A percentile compares a stretch with the other conserved stretches of the same genome.
phyloP scores from a whole-genome alignment of 352 stramenopile species.

The Phytophthora foliorum region DNA sequence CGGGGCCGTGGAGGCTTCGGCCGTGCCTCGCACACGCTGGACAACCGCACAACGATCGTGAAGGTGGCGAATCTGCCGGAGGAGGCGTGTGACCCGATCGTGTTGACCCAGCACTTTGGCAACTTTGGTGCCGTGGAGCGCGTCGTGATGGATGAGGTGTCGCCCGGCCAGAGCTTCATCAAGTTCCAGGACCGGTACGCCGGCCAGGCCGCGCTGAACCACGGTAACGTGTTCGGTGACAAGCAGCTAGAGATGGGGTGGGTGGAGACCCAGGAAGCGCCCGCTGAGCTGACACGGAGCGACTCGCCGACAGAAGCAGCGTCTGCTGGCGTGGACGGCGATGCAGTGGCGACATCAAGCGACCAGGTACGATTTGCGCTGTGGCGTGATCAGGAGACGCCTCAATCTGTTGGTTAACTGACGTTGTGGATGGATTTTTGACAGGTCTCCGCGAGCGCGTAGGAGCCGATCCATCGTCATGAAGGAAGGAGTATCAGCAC shows the following conservation, averaged over 20 bases:
- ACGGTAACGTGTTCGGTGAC: slow-evolving; percentile 68
- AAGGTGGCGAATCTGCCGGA: slow-evolving; percentile 81
- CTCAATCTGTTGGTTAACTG: slow-evolving; percentile 18
- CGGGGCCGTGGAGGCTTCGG: slow-evolving; percentile 59
- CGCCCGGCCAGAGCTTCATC: slow-evolving; percentile 67
- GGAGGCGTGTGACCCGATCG: slow-evolving; percentile 76
- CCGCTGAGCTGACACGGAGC: slow-evolving; percentile 48
- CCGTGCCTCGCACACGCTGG: slow-evolving; percentile 69
- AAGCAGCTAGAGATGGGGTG: slow-evolving; percentile 69
- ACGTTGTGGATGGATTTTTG: slow-evolving; percentile 33
- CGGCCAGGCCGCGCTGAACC: slow-evolving; percentile 71
- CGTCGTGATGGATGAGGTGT: slow-evolving; percentile 69
- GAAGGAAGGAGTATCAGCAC: slow-evolving; percentile 19
- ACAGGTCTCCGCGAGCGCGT: slow-evolving; percentile 43
- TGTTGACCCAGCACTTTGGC: slow-evolving; percentile 89
- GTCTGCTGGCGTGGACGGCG: slow-evolving; percentile 19
- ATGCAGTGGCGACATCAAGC: slow-evolving; percentile 7
- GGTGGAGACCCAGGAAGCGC: slow-evolving; percentile 71
- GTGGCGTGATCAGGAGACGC: slow-evolving; percentile 30
- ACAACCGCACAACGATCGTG: slow-evolving; percentile 90
- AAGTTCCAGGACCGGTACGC: slow-evolving; percentile 88
- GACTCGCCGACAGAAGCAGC: slow-evolving; percentile 22
- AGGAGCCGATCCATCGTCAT: slow-evolving; percentile 27
- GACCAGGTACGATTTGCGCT: slow-evolving; percentile 38
- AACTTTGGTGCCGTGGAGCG: slow-evolving; percentile 85